A percentile compares a stretch with the other conserved stretches of the same genome.
phyloP scores from a whole-genome alignment of 192 early-diverging fungal genomes.

The Podila horticola region DNA sequence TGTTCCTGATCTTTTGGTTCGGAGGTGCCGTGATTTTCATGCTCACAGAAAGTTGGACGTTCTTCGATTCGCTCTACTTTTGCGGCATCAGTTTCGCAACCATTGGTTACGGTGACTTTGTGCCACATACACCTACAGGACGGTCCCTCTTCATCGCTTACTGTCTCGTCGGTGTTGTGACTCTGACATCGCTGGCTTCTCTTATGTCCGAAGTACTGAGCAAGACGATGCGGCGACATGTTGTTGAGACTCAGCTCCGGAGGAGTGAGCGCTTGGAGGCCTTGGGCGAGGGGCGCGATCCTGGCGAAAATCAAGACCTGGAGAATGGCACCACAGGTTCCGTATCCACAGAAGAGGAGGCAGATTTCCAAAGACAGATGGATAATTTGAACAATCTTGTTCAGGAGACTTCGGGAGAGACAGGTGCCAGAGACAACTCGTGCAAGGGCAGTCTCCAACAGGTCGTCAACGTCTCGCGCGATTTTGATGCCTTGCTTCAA shows the following conservation, averaged over 20 bases:
- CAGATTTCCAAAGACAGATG: background rate
- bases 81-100: slow-evolving; percentile 24
- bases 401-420: background rate
- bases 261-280: slow-evolving; percentile 1
- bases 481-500: slow-evolving; percentile 21
- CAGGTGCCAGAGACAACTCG: background rate
- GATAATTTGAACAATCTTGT: background rate
- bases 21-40: slow-evolving; percentile 31
- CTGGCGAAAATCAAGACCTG: background rate
- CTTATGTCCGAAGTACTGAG: slow-evolving; percentile 28
- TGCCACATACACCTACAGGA: slow-evolving; percentile 16
- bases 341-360: background rate
- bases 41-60: slow-evolving; percentile 28
- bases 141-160: slow-evolving; percentile 22
- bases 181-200: slow-evolving; percentile 40
- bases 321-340: background rate
- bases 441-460: slow-evolving; percentile 23
- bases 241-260: slow-evolving; percentile 24
- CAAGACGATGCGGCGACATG: slow-evolving; percentile 27
- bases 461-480: slow-evolving; percentile 12
- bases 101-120: slow-evolving; percentile 34
- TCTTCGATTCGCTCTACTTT: slow-evolving; percentile 27
- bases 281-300: background rate
- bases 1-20: slow-evolving; percentile 31
- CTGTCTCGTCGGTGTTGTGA: slow-evolving; percentile 25